Conservation (phyloP, 345 rosid species). For the Gossypium raimondii region DNA sequence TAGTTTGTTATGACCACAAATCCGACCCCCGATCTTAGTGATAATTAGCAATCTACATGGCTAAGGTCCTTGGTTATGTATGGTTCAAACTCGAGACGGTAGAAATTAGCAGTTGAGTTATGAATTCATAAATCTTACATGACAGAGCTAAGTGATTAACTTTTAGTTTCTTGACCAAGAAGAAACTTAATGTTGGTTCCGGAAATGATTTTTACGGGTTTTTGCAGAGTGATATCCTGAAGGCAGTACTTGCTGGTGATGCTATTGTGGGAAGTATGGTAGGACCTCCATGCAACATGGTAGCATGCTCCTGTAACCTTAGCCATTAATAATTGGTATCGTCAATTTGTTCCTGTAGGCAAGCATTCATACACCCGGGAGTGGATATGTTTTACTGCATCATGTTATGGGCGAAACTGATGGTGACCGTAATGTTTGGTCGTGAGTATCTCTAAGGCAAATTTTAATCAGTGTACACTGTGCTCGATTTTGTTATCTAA, state of each 20-base stretch:
- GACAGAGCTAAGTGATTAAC: too few relatives aligned
- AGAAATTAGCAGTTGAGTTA: too few relatives aligned
- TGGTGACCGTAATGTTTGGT: background rate
- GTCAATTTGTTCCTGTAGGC: slow-evolving; percentile 8
- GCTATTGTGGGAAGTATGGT: slow-evolving; percentile 78
- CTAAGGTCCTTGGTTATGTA: background rate
- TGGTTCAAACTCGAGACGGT: background rate
- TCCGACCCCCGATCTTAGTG: background rate
- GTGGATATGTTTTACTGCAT: slow-evolving; percentile 55
- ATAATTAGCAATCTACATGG: background rate
- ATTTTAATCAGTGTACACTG: background rate
- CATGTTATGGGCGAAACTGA: slow-evolving; percentile 13
- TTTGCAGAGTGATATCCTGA: slow-evolving; percentile 63
- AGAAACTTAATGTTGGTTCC: too few relatives aligned
- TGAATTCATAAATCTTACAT: too few relatives aligned
- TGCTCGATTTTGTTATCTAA: slow-evolving; percentile 7
- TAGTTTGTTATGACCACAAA: background rate
- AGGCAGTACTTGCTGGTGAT: slow-evolving; percentile 80
- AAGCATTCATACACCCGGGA: slow-evolving; percentile 61
- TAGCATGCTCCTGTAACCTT: background rate
- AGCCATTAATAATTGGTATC: slow-evolving; percentile 26
- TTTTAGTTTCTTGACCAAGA: too few relatives aligned
- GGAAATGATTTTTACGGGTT: background rate
- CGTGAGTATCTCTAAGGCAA: slow-evolving; percentile 3
- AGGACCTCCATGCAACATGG: slow-evolving; percentile 18